Percentiles rank a stretch among this genome's conserved stretches.
These are phyloP conservation scores for Daldinia childiae DNA, from an alignment of 495 filamentous ascomycete genomes.

Conservation along the genomic window DNA sequence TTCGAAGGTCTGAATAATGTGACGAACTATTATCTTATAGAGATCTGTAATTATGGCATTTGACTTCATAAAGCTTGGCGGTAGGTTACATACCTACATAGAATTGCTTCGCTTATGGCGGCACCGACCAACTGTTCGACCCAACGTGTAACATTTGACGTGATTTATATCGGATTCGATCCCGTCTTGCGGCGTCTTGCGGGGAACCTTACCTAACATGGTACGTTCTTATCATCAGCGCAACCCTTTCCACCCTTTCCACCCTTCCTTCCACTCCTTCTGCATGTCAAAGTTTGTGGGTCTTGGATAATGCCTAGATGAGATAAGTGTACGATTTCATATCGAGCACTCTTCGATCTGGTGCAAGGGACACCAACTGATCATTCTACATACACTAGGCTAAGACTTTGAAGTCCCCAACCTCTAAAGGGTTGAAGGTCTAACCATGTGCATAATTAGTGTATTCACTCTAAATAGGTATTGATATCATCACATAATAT, in stretches of 20 bases:
- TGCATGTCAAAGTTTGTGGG: slow-evolving; percentile 32
- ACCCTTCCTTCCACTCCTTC: slow-evolving; percentile 6
- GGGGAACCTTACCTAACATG: slow-evolving; percentile 19
- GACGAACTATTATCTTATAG: neutral
- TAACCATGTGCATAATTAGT: slow-evolving; percentile 19
- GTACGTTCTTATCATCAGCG: slow-evolving; percentile 16
- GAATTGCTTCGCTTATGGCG: slow-evolving; percentile 35
- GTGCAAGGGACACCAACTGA: slow-evolving; percentile 25
- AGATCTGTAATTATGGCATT: slow-evolving; percentile 9
- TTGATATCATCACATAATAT: neutral
- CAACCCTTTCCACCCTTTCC: neutral
- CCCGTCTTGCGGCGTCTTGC: slow-evolving; percentile 28
- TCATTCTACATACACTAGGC: neutral
- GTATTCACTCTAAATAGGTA: neutral
- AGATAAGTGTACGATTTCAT: slow-evolving; percentile 11
- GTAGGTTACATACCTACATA: neutral
- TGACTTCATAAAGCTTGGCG: slow-evolving; percentile 19
- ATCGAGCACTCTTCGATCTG: slow-evolving; percentile 17
- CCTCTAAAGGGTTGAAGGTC: slow-evolving; percentile 24
- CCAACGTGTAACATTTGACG: slow-evolving; percentile 13
- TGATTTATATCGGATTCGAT: slow-evolving; percentile 10
- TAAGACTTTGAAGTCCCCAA: slow-evolving; percentile 7
- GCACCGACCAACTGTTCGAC: slow-evolving; percentile 1
- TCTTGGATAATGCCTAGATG: slow-evolving; percentile 10
- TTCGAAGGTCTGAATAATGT: neutral